Evolutionary conservation across 371 early-diverging fungal genomes (phyloP).

Genomic region (Saksenaea vasiformis): DNA sequence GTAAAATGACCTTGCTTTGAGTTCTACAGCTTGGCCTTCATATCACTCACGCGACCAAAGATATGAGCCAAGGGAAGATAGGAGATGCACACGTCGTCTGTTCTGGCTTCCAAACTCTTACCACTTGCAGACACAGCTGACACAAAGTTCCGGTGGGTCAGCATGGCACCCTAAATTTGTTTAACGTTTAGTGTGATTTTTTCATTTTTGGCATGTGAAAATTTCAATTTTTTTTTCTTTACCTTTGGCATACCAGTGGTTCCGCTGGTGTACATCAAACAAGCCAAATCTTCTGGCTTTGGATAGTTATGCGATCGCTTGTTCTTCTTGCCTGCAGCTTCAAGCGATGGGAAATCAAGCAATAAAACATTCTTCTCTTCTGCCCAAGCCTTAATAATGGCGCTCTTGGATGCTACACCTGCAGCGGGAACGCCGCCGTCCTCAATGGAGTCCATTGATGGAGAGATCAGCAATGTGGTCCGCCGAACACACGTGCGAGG

Average conservation of each 20-base stretch:
- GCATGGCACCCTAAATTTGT: conserved; percentile 48
- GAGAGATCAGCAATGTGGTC: conserved; percentile 60
- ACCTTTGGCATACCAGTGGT: conserved; percentile 78
- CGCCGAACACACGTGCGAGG: conserved; percentile 60
- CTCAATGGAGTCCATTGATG: conserved; percentile 70
- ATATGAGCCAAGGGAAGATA: conserved; percentile 95
- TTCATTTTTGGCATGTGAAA: background rate
- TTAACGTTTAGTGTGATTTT: too few relatives aligned
- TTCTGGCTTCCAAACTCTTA: conserved; percentile 13
- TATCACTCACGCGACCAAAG: conserved; percentile 74
- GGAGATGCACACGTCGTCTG: conserved; percentile 52
- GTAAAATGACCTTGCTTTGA: background rate
- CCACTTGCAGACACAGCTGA: conserved; percentile 25
- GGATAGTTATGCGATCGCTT: conserved; percentile 40
- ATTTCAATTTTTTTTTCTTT: background rate
- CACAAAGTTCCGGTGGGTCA: conserved; percentile 55
- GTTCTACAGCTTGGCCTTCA: too few relatives aligned
- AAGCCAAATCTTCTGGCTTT: conserved; percentile 62
- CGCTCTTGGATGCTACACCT: conserved; percentile 27
- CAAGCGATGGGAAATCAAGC: conserved; percentile 63
- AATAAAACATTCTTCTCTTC: conserved; percentile 50
- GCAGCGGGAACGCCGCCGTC: conserved; percentile 33
- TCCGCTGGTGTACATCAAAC: conserved; percentile 29
- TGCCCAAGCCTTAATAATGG: conserved; percentile 51
- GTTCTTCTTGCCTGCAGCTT: conserved; percentile 49